Evolutionary conservation across 164 flowering plant genomes (phyloP), one percentile per base, ranked within the genome.

Genomic region (Berberis thunbergii): DNA sequence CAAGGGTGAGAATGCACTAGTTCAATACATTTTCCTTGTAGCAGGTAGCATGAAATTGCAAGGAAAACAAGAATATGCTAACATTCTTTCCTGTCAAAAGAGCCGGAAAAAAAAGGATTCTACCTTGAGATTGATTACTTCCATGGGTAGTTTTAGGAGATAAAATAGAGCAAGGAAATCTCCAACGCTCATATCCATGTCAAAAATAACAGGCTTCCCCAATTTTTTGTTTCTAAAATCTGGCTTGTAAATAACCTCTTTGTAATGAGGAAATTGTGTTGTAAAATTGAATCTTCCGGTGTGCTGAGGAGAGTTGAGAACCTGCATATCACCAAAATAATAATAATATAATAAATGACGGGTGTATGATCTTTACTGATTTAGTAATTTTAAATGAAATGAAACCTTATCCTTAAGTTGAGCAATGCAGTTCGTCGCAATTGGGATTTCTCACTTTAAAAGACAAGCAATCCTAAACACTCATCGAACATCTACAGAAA

Each of bases 171-270:
- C 80, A 52, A 94, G 73, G 69, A 94, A 89, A 79, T 94, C 97
- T 69, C 98, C 98, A 42, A 84, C 87, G 75, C 97, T 91, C 98
- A 91, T 94, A 68, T 94, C 99, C 96, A 89, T 94, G 76, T 94
- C 97, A 63, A 94, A 91, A 6, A 94, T 72, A 45, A 94, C 75
- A 60, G 88, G 76, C 62, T 80, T 87, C 61, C 97, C 99, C 42
- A 77, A 71, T 62, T 61, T 78, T 57, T 54, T 74, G 2, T 41
- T 70, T 53, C 72, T 64, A 50, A 84, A 76, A 74, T 84, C 67
- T 64, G 97, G 93, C 68, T 74, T 84, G 77, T 81, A 83, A 1
- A 77, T 12, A 50, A 75, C 79, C 74, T 86, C 83, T 67, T 66
- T 65, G 74, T 86, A 85, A 59, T 83, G 75, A 42, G 93, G 91